Conservation (phyloP, 495 filamentous ascomycete genomes). For the Schizothecium vesticola region DNA sequence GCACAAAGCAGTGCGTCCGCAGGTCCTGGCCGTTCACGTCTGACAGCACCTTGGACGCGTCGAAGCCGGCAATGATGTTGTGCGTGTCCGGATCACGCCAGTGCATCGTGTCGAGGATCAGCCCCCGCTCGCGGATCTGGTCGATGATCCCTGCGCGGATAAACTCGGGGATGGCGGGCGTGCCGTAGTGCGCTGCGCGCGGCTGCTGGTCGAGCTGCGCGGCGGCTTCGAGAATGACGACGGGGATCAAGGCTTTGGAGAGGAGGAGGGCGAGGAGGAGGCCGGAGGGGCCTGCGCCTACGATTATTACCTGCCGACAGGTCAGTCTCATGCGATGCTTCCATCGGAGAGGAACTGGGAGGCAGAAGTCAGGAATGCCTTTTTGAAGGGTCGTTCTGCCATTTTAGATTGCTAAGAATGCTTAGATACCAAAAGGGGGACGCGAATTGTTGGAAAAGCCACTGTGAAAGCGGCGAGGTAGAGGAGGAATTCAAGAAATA, state of each 20-base stretch:
- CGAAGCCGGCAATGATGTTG: conserved; percentile 29
- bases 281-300: conserved; percentile 55
- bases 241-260: conserved; percentile 48
- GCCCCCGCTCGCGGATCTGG: conserved; percentile 44
- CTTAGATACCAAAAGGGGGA: too few relatives aligned
- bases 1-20: conserved; percentile 32
- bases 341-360: background rate
- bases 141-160: conserved; percentile 51
- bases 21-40: conserved; percentile 34
- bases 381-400: conserved; percentile 9
- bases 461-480: too few relatives aligned
- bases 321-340: background rate
- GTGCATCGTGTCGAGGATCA: conserved; percentile 45
- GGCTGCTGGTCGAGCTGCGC: conserved; percentile 51
- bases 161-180: conserved; percentile 50
- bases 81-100: conserved; percentile 46
- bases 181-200: conserved; percentile 50
- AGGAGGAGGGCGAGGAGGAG: conserved; percentile 53
- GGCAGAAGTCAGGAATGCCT: background rate
- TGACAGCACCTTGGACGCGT: conserved; percentile 18
- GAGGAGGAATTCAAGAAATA: too few relatives aligned
- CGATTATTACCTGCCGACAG: conserved; percentile 33
- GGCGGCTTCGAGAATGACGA: conserved; percentile 50
- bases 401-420: too few relatives aligned
- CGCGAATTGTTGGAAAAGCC: too few relatives aligned